Evolutionary conservation across 345 rosid species (phyloP), one percentile per base, ranked within the genome.

Genomic region (Schrenkiella parvula): DNA sequence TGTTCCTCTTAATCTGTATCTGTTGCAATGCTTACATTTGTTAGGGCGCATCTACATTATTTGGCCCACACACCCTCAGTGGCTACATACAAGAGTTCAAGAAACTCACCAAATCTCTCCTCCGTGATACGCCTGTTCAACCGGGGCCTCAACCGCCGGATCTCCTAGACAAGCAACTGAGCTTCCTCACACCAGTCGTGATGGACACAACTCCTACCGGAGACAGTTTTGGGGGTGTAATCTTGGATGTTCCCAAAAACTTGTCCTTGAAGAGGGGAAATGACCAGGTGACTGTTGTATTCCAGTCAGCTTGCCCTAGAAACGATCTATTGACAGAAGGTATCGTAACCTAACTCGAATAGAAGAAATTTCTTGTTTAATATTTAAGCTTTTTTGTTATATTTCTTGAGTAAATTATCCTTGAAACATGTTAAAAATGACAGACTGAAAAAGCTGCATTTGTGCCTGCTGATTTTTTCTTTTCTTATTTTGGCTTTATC

Each of bases 231-330:
- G 99, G 99, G 14, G 97, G 92, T 64, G 82, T 85, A 73, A 83
- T 79, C 74, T 38, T 82, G 1, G 98, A 95, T 72, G 89, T 92
- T 74, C 93, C 88, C 13, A 73, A 74, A 53, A 95, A 90, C 81
- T 76, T 88, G 41, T 87, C 93, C 50, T 86, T 87, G 82, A 85
- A 82, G 83, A 83, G 80, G 70, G 98, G 92, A 6, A 76, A 76
- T 28, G 85, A 77, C 80, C 81, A 1, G 6, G 98, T 90, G 68
- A 80, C 82, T 8, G 96, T 88, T 28, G 83, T 85, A 52, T 95
- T 92, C 83, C 88, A 89, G 92, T 86, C 98, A n/a, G 96, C 90
- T 62, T 95, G 97, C 78, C 99, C 97, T 6, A 82, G 98, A 80
- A 95, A 92, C 69, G 98, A 95, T 80, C 84, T 90, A 19, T 77